Percentiles rank a stretch among this genome's conserved stretches.
These are phyloP conservation scores for Paracorniculantispora psalliotae DNA, from an alignment of 2,329 filamentous ascomycete genomes.

Conservation along the genomic window DNA sequence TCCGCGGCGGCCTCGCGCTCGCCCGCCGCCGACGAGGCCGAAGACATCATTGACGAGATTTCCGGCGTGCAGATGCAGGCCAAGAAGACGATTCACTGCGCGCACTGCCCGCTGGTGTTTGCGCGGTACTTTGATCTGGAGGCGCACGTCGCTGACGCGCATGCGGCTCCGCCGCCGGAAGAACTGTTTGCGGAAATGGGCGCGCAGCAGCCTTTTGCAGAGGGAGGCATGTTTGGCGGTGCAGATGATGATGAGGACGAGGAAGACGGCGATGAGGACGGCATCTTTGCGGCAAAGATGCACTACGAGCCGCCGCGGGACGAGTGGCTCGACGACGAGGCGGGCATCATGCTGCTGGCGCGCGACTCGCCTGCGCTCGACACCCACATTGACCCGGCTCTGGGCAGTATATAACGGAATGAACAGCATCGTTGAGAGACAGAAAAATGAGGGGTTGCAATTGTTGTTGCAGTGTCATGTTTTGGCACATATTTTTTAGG, in stretches of 20 bases:
- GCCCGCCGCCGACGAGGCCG: not conserved
- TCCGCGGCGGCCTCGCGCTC: slow-evolving; percentile 9
- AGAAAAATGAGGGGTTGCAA: too few species aligned
- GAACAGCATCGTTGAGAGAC: not conserved
- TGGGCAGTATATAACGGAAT: slow-evolving; percentile 16
- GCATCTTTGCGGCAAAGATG: slow-evolving; percentile 30
- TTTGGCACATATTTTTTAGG: not conserved
- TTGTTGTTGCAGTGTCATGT: not conserved
- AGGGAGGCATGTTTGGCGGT: slow-evolving; percentile 19
- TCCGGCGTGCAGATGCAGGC: slow-evolving; percentile 36
- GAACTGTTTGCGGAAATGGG: slow-evolving; percentile 18
- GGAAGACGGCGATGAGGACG: slow-evolving; percentile 19
- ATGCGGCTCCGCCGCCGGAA: slow-evolving; percentile 19
- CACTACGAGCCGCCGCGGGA: slow-evolving; percentile 29
- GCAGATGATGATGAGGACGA: slow-evolving; percentile 14
- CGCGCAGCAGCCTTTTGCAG: slow-evolving; percentile 11
- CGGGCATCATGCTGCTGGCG: slow-evolving; percentile 37
- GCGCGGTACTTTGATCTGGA: slow-evolving; percentile 47
- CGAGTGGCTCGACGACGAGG: slow-evolving; percentile 41
- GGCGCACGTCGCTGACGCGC: slow-evolving; percentile 36
- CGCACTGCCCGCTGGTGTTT: slow-evolving; percentile 43
- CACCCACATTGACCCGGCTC: slow-evolving; percentile 28
- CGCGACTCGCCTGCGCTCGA: slow-evolving; percentile 23
- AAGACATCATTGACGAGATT: slow-evolving; percentile 38
- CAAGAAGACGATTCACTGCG: slow-evolving; percentile 41